Base-by-base conservation (phyloP, 2,329 filamentous ascomycete species). In the Ascocoryne sarcoides region DNA sequence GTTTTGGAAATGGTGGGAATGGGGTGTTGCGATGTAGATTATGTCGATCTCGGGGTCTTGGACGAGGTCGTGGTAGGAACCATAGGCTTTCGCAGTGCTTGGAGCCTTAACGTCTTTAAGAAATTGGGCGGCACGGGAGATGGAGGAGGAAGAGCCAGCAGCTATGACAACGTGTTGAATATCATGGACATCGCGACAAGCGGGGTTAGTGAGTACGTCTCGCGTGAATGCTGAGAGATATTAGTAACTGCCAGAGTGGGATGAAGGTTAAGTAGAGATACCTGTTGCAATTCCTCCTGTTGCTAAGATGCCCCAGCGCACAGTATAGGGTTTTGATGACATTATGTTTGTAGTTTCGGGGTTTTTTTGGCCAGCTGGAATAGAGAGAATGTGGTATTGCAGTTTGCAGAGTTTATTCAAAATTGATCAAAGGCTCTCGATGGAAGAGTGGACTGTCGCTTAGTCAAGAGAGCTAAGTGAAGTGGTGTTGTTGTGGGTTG, bases 1-100 rank as follows among this genome's bases (percentile, higher is more conserved):
- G 57, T 84, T 81, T 55, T 82, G 79, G 61, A 79, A 84, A 62
- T 84, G 81, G 55, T 84, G 81, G 17, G 76, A 82, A 61, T 84
- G 80, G 4, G 81, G 81, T 3, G 81, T 84, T 4, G 79, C 80
- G 44, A 84, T 67, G 58, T 84, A 85, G 53, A 84, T 64, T 41
- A 84, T 75, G 55, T 84, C 79, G 42, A 84, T 69, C 44, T 77
- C 71, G 4, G 75, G 63, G 48, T 84, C 78, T 30, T 68, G 64
- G 5, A 82, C 79, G 10, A 84, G 67, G 43, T 79, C 76, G 46
- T 75, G 68, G 60, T 84, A 85, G 21, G 71, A 76, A 37, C 75
- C 77, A 52, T 84, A 83, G 10, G 77, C 73, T 46, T 73, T 71
- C 21, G 76, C 76, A n/a, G 68, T 62, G 2, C 67, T 60, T 1